phyloP scores from a whole-genome alignment of 495 filamentous ascomycete genomes.

The Hypoxylon perforatum region DNA sequence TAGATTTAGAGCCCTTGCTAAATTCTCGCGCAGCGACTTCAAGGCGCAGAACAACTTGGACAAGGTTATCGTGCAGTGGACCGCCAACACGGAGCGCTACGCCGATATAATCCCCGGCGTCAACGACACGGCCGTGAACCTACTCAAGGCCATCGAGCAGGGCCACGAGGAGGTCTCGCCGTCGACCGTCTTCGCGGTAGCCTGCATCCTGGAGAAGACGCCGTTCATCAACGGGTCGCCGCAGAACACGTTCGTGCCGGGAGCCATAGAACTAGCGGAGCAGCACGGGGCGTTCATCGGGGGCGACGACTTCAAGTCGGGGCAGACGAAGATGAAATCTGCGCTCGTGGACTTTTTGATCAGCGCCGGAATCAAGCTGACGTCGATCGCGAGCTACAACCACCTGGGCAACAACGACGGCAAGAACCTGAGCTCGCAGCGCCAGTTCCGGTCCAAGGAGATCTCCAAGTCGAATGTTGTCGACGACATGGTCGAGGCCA shows the following conservation, averaged over 20 bases:
- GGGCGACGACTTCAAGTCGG: conserved; percentile 99
- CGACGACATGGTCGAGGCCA: conserved; percentile 98
- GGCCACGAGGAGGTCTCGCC: conserved; percentile 92
- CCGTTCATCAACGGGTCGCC: conserved; percentile 99
- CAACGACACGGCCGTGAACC: conserved; percentile 96
- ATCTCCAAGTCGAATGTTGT: conserved; percentile 99
- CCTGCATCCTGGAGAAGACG: conserved; percentile 85
- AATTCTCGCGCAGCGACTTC: conserved; percentile 73
- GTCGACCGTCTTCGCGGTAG: conserved; percentile 95
- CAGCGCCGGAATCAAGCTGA: conserved; percentile 98
- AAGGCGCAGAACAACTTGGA: conserved; percentile 86
- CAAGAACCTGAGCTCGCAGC: conserved; percentile 96
- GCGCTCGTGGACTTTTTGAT: conserved; percentile 98
- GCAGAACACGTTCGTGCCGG: conserved; percentile 98
- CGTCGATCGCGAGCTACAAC: conserved; percentile 99
- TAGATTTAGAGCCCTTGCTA: conserved; percentile 41
- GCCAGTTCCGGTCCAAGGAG: conserved; percentile 99
- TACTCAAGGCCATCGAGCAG: conserved; percentile 83
- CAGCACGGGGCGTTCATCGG: conserved; percentile 90
- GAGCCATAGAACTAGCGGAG: conserved; percentile 90
- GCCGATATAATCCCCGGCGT: conserved; percentile 87
- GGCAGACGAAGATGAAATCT: conserved; percentile 99
- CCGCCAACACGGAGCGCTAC: conserved; percentile 97
- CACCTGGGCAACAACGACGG: conserved; percentile 99
- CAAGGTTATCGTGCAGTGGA: conserved; percentile 98